Evolutionary conservation across 108 stramenopile species (phyloP).

Genomic region (Thalassiosira profunda): DNA sequence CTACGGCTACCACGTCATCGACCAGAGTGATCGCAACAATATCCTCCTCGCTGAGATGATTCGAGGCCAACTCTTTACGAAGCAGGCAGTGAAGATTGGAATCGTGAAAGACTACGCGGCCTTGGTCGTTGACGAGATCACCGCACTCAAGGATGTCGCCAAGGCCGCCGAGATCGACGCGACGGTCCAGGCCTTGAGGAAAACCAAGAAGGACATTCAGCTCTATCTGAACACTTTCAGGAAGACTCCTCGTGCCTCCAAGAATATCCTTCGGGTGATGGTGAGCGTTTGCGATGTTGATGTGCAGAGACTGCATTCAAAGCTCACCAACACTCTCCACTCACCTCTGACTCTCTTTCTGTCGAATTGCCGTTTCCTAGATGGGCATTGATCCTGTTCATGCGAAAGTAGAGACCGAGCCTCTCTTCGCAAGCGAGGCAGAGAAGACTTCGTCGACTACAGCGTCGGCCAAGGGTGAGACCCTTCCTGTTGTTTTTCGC

Average conservation of each 20-base stretch:
- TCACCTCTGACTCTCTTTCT: too few relatives aligned
- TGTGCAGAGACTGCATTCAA: too few relatives aligned
- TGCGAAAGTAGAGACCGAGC: constrained; percentile 27
- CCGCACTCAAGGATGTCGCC: constrained; percentile 17
- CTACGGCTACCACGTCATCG: constrained; percentile 62
- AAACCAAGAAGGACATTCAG: constrained; percentile 21
- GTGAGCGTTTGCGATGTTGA: too few relatives aligned
- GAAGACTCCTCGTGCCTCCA: constrained; percentile 24
- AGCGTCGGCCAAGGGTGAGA: constrained; percentile 21
- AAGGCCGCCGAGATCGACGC: constrained; percentile 19
- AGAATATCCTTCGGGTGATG: constrained; percentile 60
- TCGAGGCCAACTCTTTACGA: constrained; percentile 39
- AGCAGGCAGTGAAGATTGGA: constrained; percentile 23
- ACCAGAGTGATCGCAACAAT: constrained; percentile 61
- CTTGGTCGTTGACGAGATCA: constrained; percentile 23
- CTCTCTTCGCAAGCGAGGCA: constrained; percentile 23
- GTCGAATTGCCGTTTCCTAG: not conserved
- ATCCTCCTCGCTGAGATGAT: constrained; percentile 74
- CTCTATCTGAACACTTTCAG: constrained; percentile 28
- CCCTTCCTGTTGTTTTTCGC: too few relatives aligned
- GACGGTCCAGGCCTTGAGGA: constrained; percentile 20
- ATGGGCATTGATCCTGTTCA: constrained; percentile 51
- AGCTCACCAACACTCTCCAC: too few relatives aligned
- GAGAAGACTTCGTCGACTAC: constrained; percentile 22
- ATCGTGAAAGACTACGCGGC: constrained; percentile 12